Base-by-base conservation (phyloP, 441 rosid genomes). In the Breynia disticha region DNA sequence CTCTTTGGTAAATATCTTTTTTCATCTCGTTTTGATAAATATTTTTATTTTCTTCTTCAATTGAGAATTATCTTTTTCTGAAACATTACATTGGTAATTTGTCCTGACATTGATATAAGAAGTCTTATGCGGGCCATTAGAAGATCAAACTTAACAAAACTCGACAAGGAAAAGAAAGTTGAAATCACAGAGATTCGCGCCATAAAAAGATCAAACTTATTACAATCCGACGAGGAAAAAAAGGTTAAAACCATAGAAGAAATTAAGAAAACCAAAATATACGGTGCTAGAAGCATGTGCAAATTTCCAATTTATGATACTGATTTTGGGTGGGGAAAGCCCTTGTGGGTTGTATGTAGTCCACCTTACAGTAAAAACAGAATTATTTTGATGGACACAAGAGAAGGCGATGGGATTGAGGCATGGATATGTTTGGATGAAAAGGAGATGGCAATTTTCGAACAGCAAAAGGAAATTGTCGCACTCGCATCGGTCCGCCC, bases 291-390 rank as follows among this genome's bases (percentile, higher is more conserved):
- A 14, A 44, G 47, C 14, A 1, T 44, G 17, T 14, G 16, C 4
- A 44, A 11, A 17, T 17, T 44, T 44, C 47, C 47, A 2, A 15
- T 44, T 1, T 44, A 44, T 11, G 11, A 44, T 17, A 13, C 17
- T 44, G 47, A 44, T 13, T 44, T 44, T 13, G 47, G 47, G 17
- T 44, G 47, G 47, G 47, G 47, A 44, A 44, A 44, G 14, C 47
- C 47, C 16, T 3, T 44, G 47, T 44, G 47, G 47, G 47, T 44
- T 0, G 17, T 17, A 1, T 14, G 17, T 44, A 17, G 7, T 44
- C 16, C 47, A 14, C 8, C 47, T 44, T 17, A 7, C 15, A 6
- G 5, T 44, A 44, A 44, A 17, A 44, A 44, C 47, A 6, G 5
- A 14, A 44, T 12, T 11, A 14, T 44, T 15, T 13, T 44, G 47